Base-by-base conservation (phyloP, 306 rosid genomes). In the Benincasa hispida region DNA sequence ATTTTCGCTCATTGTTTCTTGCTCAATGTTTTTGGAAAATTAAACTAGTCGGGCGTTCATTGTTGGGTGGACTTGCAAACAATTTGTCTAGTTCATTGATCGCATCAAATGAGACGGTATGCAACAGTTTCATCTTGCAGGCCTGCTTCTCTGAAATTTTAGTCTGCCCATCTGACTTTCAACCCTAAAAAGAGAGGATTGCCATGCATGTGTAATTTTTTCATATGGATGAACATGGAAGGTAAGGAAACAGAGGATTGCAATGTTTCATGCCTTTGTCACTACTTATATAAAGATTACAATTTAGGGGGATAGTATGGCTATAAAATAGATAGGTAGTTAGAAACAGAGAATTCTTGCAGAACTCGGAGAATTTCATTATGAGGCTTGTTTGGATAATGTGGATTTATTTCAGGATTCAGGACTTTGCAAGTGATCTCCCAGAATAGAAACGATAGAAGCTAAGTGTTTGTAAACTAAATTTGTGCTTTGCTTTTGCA, bases 91-190 rank as follows among this genome's bases (percentile, higher is more conserved):
- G 84, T 66, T 60, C 83, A 42, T 27, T 77, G 75, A 81, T 85
- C 75, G 30, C 87, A 59, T 82, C 94, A 21, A 85, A 72, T 27
- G 93, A 84, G 84, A 59, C 78, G 79, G 19, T 81, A 66, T 79
- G 85, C 86, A 61, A 32, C 78, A 84, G 62, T 82, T 86, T 81
- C 77, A 81, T 89, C 50, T 86, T 86, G 59, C 98, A 93, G 91
- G 97, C 91, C 72, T 18, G 39, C 54, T 48, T 77, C 30, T 47
- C 60, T 58, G 25, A 45, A 48, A 27, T 45, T 70, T 45, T 4
- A 70, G 5, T 28, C 27, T 51, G 18, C 59, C 25, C 76, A 51
- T 47, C 39, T 50, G 8, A 27, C 57, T 28, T 72, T 70, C 41
- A 45, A 47, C 37, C 24, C 13, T 70, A 47, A 17, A 72, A 15